These are phyloP conservation scores for Digitaria exilis DNA, from an alignment of 202 grass and related monocot species.

Conservation along the genomic window DNA sequence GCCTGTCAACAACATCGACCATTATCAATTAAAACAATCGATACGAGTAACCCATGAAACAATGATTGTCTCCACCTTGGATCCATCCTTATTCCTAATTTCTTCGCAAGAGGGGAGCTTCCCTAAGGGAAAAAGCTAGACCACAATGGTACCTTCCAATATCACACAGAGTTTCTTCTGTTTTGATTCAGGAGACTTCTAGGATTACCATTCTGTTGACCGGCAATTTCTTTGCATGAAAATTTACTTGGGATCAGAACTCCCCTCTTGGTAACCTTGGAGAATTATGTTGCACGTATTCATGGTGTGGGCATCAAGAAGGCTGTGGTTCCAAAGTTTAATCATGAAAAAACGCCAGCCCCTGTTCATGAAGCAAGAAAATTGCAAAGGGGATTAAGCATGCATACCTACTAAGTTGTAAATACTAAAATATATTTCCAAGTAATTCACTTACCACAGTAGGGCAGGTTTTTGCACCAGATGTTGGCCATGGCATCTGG, in stretches of 20 bases:
- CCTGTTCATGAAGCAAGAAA: slow-evolving; percentile 55
- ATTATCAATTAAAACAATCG: not conserved
- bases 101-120: not conserved
- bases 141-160: not conserved
- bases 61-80: not conserved
- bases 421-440: not conserved
- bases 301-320: slow-evolving; percentile 83
- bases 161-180: not conserved
- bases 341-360: slow-evolving; percentile 90
- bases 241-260: slow-evolving; percentile 50
- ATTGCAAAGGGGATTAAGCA: slow-evolving; percentile 14
- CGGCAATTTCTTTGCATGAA: not conserved
- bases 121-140: too few species aligned
- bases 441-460: slow-evolving; percentile 49
- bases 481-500: slow-evolving; percentile 64
- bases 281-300: slow-evolving; percentile 75
- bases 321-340: slow-evolving; percentile 98
- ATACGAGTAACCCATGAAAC: slow-evolving; percentile 9
- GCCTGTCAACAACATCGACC: not conserved
- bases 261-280: slow-evolving; percentile 61
- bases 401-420: not conserved
- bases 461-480: slow-evolving; percentile 69
- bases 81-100: not conserved
- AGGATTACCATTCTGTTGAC: not conserved
- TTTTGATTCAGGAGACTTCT: not conserved